Evolutionary conservation across 1,284 basidiomycete genomes (phyloP).

Genomic region (Grifola frondosa): DNA sequence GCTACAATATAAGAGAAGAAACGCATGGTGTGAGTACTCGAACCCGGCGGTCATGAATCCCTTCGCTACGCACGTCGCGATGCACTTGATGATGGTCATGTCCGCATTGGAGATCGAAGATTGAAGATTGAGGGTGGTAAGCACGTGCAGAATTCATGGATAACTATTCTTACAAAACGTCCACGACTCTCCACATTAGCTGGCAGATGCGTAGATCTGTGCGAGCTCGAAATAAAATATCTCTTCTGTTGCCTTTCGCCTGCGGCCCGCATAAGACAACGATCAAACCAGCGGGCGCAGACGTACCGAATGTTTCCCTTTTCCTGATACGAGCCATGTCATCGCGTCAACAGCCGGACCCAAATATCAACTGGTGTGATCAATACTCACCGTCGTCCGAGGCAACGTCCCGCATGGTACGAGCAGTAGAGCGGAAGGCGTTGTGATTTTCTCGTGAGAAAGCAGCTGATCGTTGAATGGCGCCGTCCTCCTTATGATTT

Average conservation of each 20-base stretch:
- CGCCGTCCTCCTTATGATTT: conserved; percentile 17
- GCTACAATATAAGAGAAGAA: no score
- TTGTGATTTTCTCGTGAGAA: conserved; percentile 24
- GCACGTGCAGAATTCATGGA: no score
- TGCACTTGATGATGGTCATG: no score
- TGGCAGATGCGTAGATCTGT: conserved; percentile 5
- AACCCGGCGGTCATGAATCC: no score
- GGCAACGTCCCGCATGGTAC: conserved; percentile 17
- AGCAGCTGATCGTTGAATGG: conserved; percentile 18
- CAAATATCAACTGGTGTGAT: background rate
- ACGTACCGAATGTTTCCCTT: conserved; percentile 12
- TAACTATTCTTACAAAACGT: no score
- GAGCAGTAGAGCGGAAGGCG: conserved; percentile 11
- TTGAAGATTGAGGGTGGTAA: no score
- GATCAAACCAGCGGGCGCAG: background rate
- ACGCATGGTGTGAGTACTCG: no score
- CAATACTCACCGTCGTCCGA: conserved; percentile 15
- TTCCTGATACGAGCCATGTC: conserved; percentile 1
- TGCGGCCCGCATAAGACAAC: background rate
- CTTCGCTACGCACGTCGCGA: no score
- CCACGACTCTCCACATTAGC: no score
- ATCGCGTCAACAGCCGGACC: background rate
- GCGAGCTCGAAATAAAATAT: conserved; percentile 5
- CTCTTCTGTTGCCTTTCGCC: conserved; percentile 16
- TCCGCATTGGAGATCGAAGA: no score